A percentile compares a stretch with the other conserved stretches of the same genome.
phyloP scores from a whole-genome alignment of 495 filamentous ascomycete genomes.

The Trichoderma virens region DNA sequence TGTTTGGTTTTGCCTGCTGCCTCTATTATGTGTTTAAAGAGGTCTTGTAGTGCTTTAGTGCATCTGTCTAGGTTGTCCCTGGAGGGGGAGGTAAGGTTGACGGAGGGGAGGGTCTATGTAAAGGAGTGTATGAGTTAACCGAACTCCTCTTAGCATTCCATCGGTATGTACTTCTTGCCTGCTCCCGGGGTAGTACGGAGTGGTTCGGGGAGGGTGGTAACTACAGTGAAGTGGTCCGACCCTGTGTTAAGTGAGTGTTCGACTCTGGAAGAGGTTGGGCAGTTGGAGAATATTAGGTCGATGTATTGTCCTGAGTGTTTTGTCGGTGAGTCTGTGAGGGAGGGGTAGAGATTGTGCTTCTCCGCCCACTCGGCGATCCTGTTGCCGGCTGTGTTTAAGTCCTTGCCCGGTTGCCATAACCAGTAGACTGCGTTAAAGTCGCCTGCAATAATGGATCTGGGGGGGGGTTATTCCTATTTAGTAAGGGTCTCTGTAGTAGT shows the following conservation, averaged over 20 bases:
- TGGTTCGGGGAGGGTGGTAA: not conserved
- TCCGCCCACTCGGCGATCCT: not conserved
- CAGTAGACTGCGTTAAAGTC: not conserved
- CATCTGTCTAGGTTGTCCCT: not conserved
- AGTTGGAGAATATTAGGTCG: not conserved
- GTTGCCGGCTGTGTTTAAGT: not conserved
- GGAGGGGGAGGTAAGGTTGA: conserved; percentile 7
- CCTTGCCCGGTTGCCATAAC: not conserved
- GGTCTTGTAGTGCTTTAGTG: not conserved
- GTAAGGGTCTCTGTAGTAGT: not conserved
- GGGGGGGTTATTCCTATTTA: not conserved
- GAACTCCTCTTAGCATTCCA: not conserved
- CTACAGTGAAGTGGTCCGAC: not conserved
- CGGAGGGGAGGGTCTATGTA: not conserved
- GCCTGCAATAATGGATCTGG: not conserved
- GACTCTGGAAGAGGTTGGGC: not conserved
- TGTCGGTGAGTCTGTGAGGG: not conserved
- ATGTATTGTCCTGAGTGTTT: not conserved
- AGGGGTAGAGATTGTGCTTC: not conserved
- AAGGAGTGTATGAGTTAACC: conserved; percentile 14
- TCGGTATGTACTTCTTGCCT: not conserved
- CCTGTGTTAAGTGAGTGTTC: not conserved
- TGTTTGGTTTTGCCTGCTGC: not conserved
- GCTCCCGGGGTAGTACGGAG: not conserved
- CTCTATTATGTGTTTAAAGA: not conserved